Base-by-base conservation (phyloP, 345 rosid species). In the Conringia planisiliqua region DNA sequence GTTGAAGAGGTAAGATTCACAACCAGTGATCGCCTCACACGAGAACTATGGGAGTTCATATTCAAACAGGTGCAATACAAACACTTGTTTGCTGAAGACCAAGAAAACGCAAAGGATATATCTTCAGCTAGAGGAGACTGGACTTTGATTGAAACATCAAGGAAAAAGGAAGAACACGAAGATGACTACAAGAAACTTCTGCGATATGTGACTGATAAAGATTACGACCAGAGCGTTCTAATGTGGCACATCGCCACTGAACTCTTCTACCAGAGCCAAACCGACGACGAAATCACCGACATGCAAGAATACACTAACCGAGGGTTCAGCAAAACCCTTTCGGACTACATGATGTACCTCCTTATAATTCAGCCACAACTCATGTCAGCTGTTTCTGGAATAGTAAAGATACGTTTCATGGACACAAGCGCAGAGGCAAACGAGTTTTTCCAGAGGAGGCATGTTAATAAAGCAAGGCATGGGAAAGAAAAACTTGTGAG, bases 301-400 rank as follows among this genome's bases (percentile, higher is more conserved):
- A 7, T 22, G 16, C 11, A 82, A 80, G 47, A 62, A 43, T 1
- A 35, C 18, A 13, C 30, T 8, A 1, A 56, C 44, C 68, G 68
- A 8, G 81, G 74, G 66, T 73, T 80, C 46, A 81, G 89, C 66
- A 86, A 86, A 78, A 54, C 66, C 4, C 71, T 89, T 0, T 84
- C 91, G 0, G 91, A 89, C 78, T 89, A 86, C 83, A 85, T 86
- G 88, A 12, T 84, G 73, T 85, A 85, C 63, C 89, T 89, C 61
- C 46, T 89, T 16, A 70, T 79, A 2, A 62, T 81, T 80, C 85
- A 85, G 76, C 90, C 89, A 0, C 43, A 76, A 0, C 70, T 84
- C 61, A 84, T 84, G 87, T 72, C 86, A 16, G 76, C 88, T 7
- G 87, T 79, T 46, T 83, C 88, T 0, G 87, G 88, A 38, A 84